Percentiles rank a stretch among this genome's conserved stretches.
These are phyloP conservation scores for Primulina eburnea DNA, from an alignment of 257 asterid genomes.

Conservation along the genomic window DNA sequence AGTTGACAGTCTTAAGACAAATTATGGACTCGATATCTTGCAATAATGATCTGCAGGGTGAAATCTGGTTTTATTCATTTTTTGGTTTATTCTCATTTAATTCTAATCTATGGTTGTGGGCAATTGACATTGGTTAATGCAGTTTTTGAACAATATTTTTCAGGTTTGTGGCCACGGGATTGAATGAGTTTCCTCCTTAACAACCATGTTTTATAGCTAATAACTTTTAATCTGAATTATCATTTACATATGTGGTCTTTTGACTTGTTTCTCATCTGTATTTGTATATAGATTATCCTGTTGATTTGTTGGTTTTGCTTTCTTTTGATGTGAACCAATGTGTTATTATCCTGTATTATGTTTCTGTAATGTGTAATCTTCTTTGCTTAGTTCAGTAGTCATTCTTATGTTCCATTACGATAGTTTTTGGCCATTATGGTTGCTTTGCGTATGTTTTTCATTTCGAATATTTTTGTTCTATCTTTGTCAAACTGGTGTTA, in stretches of 20 bases:
- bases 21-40: neutral
- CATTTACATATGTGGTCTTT: neutral
- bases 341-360: neutral
- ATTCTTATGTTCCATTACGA: neutral
- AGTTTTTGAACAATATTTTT: neutral
- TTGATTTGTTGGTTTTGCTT: neutral
- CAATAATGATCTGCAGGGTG: neutral
- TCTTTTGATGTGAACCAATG: neutral
- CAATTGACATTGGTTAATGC: constrained; percentile 13
- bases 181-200: neutral
- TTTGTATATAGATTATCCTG: neutral
- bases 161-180: neutral
- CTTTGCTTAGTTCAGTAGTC: neutral
- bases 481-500: neutral
- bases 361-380: constrained; percentile 7
- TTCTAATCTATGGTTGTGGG: constrained; percentile 1
- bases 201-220: neutral
- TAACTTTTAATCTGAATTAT: no score
- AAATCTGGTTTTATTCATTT: neutral
- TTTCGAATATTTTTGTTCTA: neutral
- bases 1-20: neutral
- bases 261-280: neutral
- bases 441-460: constrained; percentile 1
- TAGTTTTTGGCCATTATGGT: neutral
- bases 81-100: neutral